phyloP scores from a whole-genome alignment of 2,329 filamentous ascomycete species.

The Colletotrichum orbiculare region DNA sequence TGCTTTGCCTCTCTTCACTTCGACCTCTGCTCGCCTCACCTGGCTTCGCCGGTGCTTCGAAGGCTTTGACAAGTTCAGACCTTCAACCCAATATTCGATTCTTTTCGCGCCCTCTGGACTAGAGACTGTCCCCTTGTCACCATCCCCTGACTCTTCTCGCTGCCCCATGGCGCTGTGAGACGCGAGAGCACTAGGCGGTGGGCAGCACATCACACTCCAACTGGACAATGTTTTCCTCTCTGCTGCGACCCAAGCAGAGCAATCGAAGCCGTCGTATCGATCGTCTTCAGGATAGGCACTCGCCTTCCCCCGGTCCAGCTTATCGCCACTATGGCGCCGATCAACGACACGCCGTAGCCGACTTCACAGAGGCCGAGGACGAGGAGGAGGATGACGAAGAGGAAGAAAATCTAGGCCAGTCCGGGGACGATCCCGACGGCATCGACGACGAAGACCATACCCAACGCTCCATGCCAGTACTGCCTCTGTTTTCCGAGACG shows the following conservation, averaged over 20 bases:
- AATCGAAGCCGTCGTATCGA: slow-evolving; percentile 35
- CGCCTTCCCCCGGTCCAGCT: slow-evolving; percentile 37
- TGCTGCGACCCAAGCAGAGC: slow-evolving; percentile 37
- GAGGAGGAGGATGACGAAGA: slow-evolving; percentile 58
- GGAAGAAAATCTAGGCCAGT: slow-evolving; percentile 43
- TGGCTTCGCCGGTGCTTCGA: slow-evolving; percentile 15
- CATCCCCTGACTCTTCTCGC: neutral
- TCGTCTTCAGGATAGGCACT: slow-evolving; percentile 24
- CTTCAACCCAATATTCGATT: neutral
- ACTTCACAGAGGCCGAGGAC: slow-evolving; percentile 73
- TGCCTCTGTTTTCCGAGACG: slow-evolving; percentile 84
- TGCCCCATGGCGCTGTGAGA: slow-evolving; percentile 34
- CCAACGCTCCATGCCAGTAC: slow-evolving; percentile 51
- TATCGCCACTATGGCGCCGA: slow-evolving; percentile 46
- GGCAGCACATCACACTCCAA: slow-evolving; percentile 31
- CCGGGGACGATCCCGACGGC: slow-evolving; percentile 47
- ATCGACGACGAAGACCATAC: slow-evolving; percentile 50
- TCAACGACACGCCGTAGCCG: slow-evolving; percentile 67
- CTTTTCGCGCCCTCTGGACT: slow-evolving; percentile 14
- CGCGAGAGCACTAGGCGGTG: slow-evolving; percentile 29
- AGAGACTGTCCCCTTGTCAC: neutral
- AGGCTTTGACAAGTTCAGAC: neutral
- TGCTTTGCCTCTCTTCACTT: neutral
- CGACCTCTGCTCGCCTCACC: slow-evolving; percentile 5
- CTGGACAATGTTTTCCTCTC: slow-evolving; percentile 38